phyloP scores from a whole-genome alignment of 2,329 filamentous ascomycete genomes.

The Botryotinia convoluta region DNA sequence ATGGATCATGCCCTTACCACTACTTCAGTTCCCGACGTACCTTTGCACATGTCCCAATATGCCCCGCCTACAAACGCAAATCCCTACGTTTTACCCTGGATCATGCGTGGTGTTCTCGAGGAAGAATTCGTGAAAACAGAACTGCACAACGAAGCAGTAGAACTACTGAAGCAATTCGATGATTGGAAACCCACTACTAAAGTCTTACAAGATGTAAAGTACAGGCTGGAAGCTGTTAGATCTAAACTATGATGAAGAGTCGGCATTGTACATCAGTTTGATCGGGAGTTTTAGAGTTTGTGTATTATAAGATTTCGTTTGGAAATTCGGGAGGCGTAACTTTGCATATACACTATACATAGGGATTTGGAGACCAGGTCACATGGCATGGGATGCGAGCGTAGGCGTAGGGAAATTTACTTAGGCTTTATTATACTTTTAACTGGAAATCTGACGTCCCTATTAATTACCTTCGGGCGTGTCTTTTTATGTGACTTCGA shows the following conservation, averaged over 20 bases:
- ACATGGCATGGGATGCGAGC: constrained; percentile 8
- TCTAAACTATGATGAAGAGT: constrained; percentile 61
- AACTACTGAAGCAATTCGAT: constrained; percentile 84
- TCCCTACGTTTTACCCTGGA: constrained; percentile 90
- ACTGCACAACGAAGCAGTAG: constrained; percentile 70
- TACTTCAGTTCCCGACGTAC: constrained; percentile 49
- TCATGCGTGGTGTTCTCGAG: constrained; percentile 88
- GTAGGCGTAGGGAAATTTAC: not conserved
- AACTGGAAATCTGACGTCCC: not conserved
- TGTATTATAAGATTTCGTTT: constrained; percentile 15
- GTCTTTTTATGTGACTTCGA: not conserved
- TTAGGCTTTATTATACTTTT: not conserved
- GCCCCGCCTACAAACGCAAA: constrained; percentile 58
- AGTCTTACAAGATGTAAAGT: constrained; percentile 92
- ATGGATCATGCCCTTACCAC: constrained; percentile 74
- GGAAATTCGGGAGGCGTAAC: not conserved
- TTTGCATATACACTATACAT: constrained; percentile 13
- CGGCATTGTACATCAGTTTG: not conserved
- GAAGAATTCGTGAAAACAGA: constrained; percentile 87
- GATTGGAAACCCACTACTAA: constrained; percentile 90
- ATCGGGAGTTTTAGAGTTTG: constrained; percentile 4
- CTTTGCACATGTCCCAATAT: constrained; percentile 52
- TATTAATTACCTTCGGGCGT: not conserved
- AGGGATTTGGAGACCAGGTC: not conserved
- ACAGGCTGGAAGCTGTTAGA: constrained; percentile 83